Percentiles rank a stretch among this genome's conserved stretches.
Conservation (phyloP, 2,329 filamentous ascomycete species). For the Penicillium brasilianum region DNA sequence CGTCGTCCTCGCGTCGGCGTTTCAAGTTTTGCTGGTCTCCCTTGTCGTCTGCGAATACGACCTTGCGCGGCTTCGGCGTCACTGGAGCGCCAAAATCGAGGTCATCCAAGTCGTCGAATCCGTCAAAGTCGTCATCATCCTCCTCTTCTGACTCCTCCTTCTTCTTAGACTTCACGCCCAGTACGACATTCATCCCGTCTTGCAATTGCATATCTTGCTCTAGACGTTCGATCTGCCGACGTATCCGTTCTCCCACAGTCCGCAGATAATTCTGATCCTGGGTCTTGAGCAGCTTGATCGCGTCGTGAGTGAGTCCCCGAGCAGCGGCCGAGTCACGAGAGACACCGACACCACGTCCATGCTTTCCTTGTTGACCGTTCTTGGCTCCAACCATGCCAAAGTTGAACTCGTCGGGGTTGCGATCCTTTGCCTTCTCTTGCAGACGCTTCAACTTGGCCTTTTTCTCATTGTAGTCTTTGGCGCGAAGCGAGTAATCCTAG, state of each 20-base stretch:
- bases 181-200: slow-evolving; percentile 42
- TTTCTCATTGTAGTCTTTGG: slow-evolving; percentile 67
- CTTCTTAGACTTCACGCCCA: slow-evolving; percentile 31
- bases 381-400: slow-evolving; percentile 66
- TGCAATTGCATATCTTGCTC: slow-evolving; percentile 51
- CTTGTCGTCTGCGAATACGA: slow-evolving; percentile 48
- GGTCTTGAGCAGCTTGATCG: slow-evolving; percentile 68
- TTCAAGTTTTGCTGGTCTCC: slow-evolving; percentile 41
- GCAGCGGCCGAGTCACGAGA: slow-evolving; percentile 47
- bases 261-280: slow-evolving; percentile 67
- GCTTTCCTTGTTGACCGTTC: slow-evolving; percentile 48
- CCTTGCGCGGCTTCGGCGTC: slow-evolving; percentile 38
- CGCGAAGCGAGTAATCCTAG: slow-evolving; percentile 68
- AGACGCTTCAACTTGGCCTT: slow-evolving; percentile 64
- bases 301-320: slow-evolving; percentile 59
- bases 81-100: slow-evolving; percentile 30
- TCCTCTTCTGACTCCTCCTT: slow-evolving; percentile 18
- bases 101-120: slow-evolving; percentile 31
- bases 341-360: slow-evolving; percentile 42
- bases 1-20: slow-evolving; percentile 28
- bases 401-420: slow-evolving; percentile 70
- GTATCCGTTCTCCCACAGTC: slow-evolving; percentile 61
- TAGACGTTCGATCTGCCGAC: slow-evolving; percentile 59
- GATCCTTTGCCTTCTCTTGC: slow-evolving; percentile 63
- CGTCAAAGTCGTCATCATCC: slow-evolving; percentile 26